Base-by-base conservation (phyloP, 73 alveolate species). In the Urostyla sp. region DNA sequence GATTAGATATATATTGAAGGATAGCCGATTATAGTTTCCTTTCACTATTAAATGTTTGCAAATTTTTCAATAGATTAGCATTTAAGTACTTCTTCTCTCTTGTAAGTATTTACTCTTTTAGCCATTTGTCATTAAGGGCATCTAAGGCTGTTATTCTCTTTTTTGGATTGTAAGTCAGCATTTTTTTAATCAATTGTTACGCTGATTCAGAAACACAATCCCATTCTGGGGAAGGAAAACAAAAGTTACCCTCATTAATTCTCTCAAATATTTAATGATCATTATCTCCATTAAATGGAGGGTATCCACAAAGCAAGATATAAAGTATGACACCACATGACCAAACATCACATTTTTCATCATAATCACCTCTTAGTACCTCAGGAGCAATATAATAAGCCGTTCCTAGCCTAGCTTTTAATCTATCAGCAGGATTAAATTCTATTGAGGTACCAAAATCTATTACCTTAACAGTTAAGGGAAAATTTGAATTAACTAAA, bases 371-470 rank as follows among this genome's bases (percentile, higher is more conserved):
- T 34, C 59, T 74, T 11, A 89, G 56, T 28, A 89, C 91, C 35
- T 89, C 95, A 7, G 95, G 95, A n/a, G 95, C 95, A 0, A 89
- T 58, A 50, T 89, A 89, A 28, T 83, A 87, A 36, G 95, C 90
- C 27, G 92, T 89, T 15, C 88, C 92, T 11, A 67, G 27, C 21
- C 82, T 77, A 2, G 72, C 67, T 20, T 45, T 58, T n/a, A 51
- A 46, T 57, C 45, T 82, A 58, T 49, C 35, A 11, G 30, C 35
- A 26, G 92, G 85, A 58, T 61, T 56, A 28, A 56, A 67, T 30
- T 59, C 85, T 28, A 30, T 61, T 31, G 90, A 69, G 52, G 87
- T 84, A 49, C 87, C 95, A 61, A 78, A 89, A 56, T 87, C 90
- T 23, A 87, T 75, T 1, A 76, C 60, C 45, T 75, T 84, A n/a